phyloP scores from a whole-genome alignment of 805 yeast genomes.

The Candida nonsorbophila region DNA sequence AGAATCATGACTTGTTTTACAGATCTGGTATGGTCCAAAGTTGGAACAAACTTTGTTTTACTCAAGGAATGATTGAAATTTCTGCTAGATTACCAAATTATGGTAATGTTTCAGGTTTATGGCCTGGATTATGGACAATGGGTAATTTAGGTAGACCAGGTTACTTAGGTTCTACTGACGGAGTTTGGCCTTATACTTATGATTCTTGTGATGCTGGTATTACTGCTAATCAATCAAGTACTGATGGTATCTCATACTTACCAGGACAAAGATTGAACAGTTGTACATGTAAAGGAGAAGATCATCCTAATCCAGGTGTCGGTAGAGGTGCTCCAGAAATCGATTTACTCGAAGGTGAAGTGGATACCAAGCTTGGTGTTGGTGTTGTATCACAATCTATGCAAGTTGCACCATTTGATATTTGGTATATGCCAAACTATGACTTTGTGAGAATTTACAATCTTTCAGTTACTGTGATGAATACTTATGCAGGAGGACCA shows the following conservation, averaged over 20 bases:
- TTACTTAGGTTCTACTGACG: constrained; percentile 30
- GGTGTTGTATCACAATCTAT: constrained; percentile 89
- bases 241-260: constrained; percentile 36
- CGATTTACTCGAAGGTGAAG: constrained; percentile 85
- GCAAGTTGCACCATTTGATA: constrained; percentile 90
- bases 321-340: constrained; percentile 59
- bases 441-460: constrained; percentile 72
- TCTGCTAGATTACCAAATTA: constrained; percentile 31
- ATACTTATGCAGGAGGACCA: constrained; percentile 89
- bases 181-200: constrained; percentile 38
- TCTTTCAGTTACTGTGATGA: constrained; percentile 67
- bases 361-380: constrained; percentile 41
- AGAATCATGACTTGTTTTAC: constrained; percentile 30
- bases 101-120: constrained; percentile 31
- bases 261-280: constrained; percentile 32
- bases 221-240: constrained; percentile 35
- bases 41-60: constrained; percentile 37
- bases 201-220: constrained; percentile 36
- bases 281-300: constrained; percentile 32
- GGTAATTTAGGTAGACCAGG: constrained; percentile 38
- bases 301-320: constrained; percentile 32
- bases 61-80: constrained; percentile 26
- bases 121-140: constrained; percentile 41
- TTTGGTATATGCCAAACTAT: constrained; percentile 92
- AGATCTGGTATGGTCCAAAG: constrained; percentile 37